Base-by-base conservation (phyloP, 1,284 basidiomycete species). In the Fomitopsis pinicola region DNA sequence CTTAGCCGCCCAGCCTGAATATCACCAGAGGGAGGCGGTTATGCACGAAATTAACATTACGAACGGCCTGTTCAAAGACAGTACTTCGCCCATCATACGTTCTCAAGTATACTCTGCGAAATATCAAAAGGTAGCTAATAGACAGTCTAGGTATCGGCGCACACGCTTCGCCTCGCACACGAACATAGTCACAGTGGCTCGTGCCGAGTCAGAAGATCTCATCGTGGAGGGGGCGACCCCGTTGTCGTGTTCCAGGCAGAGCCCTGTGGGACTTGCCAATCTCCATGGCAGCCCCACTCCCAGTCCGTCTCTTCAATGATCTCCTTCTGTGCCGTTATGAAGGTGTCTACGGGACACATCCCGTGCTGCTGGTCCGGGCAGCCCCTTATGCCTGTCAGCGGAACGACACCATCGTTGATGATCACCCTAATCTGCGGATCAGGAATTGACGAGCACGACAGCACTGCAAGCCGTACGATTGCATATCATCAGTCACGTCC, bases 401-500 rank as follows among this genome's bases (percentile, higher is more conserved):
- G 94, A 1, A 87, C 81, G 1, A 95, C 91, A 3, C 91, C 95
- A 71, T 97, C 95, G 76, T 97, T 97, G 73, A 94, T 83, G 69
- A 92, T 83, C 59, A 91, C 78, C 5, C 92, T 87, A 64, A 95
- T 87, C 67, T 93, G 91, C 0, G 72, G 77, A 33, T 80, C 81
- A 1, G 82, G 77, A 6, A 74, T 62, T 1, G 82, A 80, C 8
- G 76, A 72, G 71, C 88, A 90, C 67, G 80, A 81, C 8, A 89
- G 74, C 9, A 89, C 86, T 87, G 57, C 8, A 59, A 48, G 12
- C 40, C 22, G 42, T 22, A 22, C 22, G 22, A 22, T 57, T 38
- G 17, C 26, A 40, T 26, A 44, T 30, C 57, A 30, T 28, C 44
- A 50, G 44, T 36, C 7, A 33, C 14, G 40, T 38, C 42, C 12